These are phyloP conservation scores for Glycyrrhiza uralensis DNA, from an alignment of 306 rosid genomes.

Conservation along the genomic window DNA sequence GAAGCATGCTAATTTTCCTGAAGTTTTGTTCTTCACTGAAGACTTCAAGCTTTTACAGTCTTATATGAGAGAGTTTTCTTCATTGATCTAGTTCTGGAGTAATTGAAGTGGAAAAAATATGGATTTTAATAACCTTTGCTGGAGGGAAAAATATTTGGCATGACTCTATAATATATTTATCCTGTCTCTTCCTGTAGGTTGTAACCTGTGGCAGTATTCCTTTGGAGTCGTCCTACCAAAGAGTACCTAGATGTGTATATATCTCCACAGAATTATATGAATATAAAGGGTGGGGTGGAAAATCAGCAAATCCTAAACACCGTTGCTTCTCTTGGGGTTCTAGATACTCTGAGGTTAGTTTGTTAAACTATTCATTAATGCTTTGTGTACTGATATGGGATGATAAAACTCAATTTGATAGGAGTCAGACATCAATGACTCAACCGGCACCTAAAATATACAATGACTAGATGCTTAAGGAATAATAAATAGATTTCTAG, in stretches of 20 bases:
- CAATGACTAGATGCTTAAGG: background rate
- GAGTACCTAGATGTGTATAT: slow-evolving; percentile 77
- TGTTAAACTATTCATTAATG: slow-evolving; percentile 15
- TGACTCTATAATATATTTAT: background rate
- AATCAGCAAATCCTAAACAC: slow-evolving; percentile 73
- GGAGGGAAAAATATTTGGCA: background rate
- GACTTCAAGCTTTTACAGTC: background rate
- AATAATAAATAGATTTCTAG: background rate
- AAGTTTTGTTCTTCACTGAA: slow-evolving; percentile 1
- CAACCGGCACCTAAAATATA: background rate
- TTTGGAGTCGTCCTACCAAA: slow-evolving; percentile 91
- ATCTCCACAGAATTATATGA: slow-evolving; percentile 82
- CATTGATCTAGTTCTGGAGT: background rate
- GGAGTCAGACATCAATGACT: background rate
- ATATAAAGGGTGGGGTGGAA: slow-evolving; percentile 78
- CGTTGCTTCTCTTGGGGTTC: slow-evolving; percentile 82
- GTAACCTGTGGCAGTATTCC: slow-evolving; percentile 99
- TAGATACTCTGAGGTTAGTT: slow-evolving; percentile 79
- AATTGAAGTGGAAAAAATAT: background rate
- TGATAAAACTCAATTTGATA: background rate
- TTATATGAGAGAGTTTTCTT: background rate
- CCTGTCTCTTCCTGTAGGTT: slow-evolving; percentile 55
- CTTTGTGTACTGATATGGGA: background rate
- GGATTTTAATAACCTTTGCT: background rate
- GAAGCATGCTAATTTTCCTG: background rate